Percentiles rank a stretch among this genome's conserved stretches.
These are phyloP conservation scores for Saprolegnia parasitica DNA, from an alignment of 352 stramenopile genomes.

Conservation along the genomic window DNA sequence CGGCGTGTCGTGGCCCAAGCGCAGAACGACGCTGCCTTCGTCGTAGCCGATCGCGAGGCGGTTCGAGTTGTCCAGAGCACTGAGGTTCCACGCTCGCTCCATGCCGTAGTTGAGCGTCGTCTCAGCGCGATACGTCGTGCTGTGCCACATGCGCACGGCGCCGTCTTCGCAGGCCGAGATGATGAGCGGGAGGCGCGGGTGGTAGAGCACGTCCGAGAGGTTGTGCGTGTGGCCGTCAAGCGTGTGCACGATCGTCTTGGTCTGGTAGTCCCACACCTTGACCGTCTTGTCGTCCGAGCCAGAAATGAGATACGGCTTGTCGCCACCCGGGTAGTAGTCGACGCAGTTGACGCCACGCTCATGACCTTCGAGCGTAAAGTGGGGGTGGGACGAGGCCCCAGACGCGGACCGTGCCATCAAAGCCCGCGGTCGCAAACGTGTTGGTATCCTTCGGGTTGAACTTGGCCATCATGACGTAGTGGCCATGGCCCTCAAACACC, in stretches of 20 bases:
- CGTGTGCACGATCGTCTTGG: conserved; percentile 98
- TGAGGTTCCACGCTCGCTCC: conserved; percentile 98
- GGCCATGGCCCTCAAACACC: conserved; percentile 90
- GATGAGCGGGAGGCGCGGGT: conserved; percentile 98
- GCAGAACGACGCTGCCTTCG: conserved; percentile 93
- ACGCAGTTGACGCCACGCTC: conserved; percentile 98
- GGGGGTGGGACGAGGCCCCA: conserved; percentile 90
- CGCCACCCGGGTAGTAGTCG: conserved; percentile 97
- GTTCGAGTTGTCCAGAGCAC: conserved; percentile 80
- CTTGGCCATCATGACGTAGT: conserved; percentile 99
- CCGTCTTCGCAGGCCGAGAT: conserved; percentile 97
- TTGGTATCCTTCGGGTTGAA: conserved; percentile 99
- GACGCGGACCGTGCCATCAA: conserved; percentile 97
- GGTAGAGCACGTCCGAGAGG: conserved; percentile 96
- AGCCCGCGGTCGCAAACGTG: conserved; percentile 95
- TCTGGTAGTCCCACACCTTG: conserved; percentile 99
- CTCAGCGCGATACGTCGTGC: conserved; percentile 94
- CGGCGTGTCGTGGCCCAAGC: conserved; percentile 96
- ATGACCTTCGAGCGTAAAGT: conserved; percentile 91
- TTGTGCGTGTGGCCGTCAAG: conserved; percentile 99
- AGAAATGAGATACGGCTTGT: conserved; percentile 98
- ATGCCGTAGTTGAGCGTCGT: conserved; percentile 99
- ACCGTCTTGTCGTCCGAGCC: conserved; percentile 95
- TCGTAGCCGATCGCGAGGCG: conserved; percentile 95
- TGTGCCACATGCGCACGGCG: conserved; percentile 91